Evolutionary conservation across 805 yeast species (phyloP).

Genomic region (Candida nanaspora): DNA sequence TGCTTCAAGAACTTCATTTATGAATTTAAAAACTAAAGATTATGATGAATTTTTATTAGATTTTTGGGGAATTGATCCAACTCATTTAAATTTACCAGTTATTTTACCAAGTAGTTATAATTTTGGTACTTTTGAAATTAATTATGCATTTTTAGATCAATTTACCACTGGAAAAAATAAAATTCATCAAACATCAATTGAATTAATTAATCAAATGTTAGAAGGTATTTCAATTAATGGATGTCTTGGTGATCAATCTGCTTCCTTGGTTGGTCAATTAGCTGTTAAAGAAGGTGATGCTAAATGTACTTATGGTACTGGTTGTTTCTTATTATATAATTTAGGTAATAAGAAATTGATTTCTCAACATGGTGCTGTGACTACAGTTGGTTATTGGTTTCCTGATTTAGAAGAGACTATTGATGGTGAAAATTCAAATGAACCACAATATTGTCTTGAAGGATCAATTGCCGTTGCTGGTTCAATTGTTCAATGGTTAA

Average conservation of each 20-base stretch:
- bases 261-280: conserved; percentile 88
- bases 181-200: conserved; percentile 34
- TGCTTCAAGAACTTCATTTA: conserved; percentile 85
- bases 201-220: conserved; percentile 38
- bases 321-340: conserved; percentile 84
- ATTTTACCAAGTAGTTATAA: conserved; percentile 73
- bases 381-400: conserved; percentile 89
- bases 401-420: conserved; percentile 47
- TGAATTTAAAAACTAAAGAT: conserved; percentile 69
- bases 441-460: conserved; percentile 85
- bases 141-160: conserved; percentile 31
- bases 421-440: conserved; percentile 28
- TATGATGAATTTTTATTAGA: conserved; percentile 72
- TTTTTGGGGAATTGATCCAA: conserved; percentile 74
- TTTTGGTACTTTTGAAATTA: conserved; percentile 66
- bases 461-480: conserved; percentile 98
- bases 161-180: not conserved
- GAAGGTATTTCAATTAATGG: conserved; percentile 74
- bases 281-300: conserved; percentile 82
- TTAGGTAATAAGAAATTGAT: conserved; percentile 70
- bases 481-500: conserved; percentile 86
- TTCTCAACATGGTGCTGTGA: conserved; percentile 74
- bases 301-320: conserved; percentile 95
- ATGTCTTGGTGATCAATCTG: conserved; percentile 90
- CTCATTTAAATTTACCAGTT: conserved; percentile 61